phyloP scores from a whole-genome alignment of 352 stramenopile genomes.

The Globisporangium parvum region DNA sequence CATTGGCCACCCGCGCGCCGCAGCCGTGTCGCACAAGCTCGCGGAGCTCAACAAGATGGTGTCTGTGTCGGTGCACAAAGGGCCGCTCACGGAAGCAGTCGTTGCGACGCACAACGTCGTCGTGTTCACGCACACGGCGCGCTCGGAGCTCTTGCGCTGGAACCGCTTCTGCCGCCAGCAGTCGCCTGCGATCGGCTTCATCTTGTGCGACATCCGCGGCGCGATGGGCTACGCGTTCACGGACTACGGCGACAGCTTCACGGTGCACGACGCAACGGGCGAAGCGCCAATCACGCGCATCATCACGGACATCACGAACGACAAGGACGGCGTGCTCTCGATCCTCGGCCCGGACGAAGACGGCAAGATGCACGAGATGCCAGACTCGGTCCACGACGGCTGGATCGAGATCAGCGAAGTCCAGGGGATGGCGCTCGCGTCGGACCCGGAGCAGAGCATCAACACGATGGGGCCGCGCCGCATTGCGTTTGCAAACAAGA shows the following conservation, averaged over 20 bases:
- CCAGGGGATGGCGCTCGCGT: conserved; percentile 61
- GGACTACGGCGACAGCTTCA: conserved; percentile 74
- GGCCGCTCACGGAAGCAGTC: conserved; percentile 52
- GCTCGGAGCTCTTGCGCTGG: conserved; percentile 80
- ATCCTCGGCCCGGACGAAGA: conserved; percentile 79
- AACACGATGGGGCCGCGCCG: conserved; percentile 67
- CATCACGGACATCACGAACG: conserved; percentile 84
- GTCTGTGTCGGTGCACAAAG: conserved; percentile 64
- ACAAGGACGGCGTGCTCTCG: conserved; percentile 66
- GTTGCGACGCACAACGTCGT: conserved; percentile 80
- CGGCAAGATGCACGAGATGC: conserved; percentile 87
- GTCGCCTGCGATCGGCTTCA: conserved; percentile 74
- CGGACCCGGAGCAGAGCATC: conserved; percentile 61
- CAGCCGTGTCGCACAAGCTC: conserved; percentile 69
- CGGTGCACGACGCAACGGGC: conserved; percentile 72
- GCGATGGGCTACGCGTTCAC: conserved; percentile 78
- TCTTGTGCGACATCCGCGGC: conserved; percentile 70
- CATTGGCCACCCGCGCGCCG: conserved; percentile 57
- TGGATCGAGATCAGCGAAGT: conserved; percentile 85
- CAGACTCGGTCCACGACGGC: conserved; percentile 77
- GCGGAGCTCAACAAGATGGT: conserved; percentile 92
- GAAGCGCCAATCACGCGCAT: conserved; percentile 83
- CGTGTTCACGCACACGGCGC: conserved; percentile 78
- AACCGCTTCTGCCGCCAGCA: conserved; percentile 86
- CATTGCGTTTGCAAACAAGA: conserved; percentile 82